Evolutionary conservation across 164 flowering plant species (phyloP).

Genomic region (Annona squamosa): DNA sequence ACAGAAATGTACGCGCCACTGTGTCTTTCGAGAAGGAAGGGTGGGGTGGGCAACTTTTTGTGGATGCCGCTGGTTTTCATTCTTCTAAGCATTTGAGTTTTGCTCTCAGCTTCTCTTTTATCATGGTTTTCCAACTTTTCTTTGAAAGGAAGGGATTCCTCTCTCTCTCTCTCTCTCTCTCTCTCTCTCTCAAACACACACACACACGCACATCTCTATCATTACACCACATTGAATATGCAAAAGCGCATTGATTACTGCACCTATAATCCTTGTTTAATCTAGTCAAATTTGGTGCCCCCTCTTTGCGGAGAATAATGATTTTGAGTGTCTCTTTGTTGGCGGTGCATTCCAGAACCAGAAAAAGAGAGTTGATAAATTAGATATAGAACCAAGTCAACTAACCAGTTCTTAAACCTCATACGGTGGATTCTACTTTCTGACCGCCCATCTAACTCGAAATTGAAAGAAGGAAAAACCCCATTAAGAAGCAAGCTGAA

Average conservation of each 20-base stretch:
- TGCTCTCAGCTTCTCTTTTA: background rate
- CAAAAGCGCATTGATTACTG: slow-evolving; percentile 4
- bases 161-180: background rate
- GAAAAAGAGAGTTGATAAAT: background rate
- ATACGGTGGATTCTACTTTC: background rate
- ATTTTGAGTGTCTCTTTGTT: slow-evolving; percentile 7
- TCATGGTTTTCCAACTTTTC: background rate
- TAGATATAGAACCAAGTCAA: background rate
- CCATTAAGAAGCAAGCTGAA: background rate
- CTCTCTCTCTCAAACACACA: too few species aligned
- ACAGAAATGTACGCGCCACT: background rate
- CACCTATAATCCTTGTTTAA: background rate
- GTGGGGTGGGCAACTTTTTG: slow-evolving; percentile 6
- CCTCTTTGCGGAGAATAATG: background rate
- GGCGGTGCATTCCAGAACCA: slow-evolving; percentile 1
- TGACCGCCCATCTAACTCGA: background rate
- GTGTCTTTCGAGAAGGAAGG: background rate
- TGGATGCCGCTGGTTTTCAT: background rate
- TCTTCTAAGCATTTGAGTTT: background rate
- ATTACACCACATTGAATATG: background rate
- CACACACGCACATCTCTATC: background rate
- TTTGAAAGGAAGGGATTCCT: slow-evolving; percentile 1
- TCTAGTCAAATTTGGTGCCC: slow-evolving; percentile 4
- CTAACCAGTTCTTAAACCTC: background rate
- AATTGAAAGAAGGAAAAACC: background rate